Evolutionary conservation across 495 filamentous ascomycete species (phyloP), one percentile per base, ranked within the genome.

Genomic region (Peziza echinospora): DNA sequence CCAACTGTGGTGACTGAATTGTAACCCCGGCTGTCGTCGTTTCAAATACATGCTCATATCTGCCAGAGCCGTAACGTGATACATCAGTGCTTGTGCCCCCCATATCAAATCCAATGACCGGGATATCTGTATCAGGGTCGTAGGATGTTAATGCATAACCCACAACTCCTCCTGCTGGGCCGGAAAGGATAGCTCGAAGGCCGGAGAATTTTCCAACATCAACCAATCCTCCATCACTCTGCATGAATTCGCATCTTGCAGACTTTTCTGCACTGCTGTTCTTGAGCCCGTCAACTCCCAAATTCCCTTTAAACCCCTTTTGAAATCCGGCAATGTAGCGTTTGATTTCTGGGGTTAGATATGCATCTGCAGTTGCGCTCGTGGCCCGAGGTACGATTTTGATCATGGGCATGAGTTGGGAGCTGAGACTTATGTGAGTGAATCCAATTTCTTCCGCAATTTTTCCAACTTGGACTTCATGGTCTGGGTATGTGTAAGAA

Each of bases 41-140:
- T 58, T 93, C 89, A 50, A 97, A 96, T 0, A 94, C 89, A 60
- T 97, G 89, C 48, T 96, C 89, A 57, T 93, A 84, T 43, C 87
- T 71, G 9, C 89, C 87, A 39, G 71, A 67, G 30, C 87, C 89
- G 54, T 89, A 96, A 22, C 89, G 67, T 21, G 84, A 92, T 5
- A 94, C 87, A 59, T 97, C 89, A 0, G 89, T 97, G 26, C 80
- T 86, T 5, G 89, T 97, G 23, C 89, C 89, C 22, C 58, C 58
- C 89, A 97, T 97, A 53, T 96, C 89, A 53, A 97, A 96, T 0
- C 89, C 89, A 56, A 96, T 93, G 8, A 96, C 81, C 0, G 87
- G 87, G 1, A 72, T 87, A 56, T 78, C 83, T 13, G 85, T 89
- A 41, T 78, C 67, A 1, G 80, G 69, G 57, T 94, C 89, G 62